Evolutionary conservation across 2,329 filamentous ascomycete species (phyloP).

Genomic region (Rutstroemia sp.): DNA sequence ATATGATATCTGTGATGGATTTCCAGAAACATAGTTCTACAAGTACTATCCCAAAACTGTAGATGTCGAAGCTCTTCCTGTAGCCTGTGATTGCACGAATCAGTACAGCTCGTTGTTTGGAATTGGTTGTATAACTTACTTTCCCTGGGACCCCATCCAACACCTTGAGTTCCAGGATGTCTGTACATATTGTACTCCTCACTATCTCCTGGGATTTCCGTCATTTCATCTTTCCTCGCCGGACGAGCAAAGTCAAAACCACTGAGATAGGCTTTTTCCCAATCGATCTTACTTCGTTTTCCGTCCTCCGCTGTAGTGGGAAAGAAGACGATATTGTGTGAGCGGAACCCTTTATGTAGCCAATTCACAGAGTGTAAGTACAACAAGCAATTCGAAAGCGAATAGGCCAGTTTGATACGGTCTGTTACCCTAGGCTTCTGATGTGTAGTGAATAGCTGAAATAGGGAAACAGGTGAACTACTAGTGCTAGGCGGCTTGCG

Average conservation of each 20-base stretch:
- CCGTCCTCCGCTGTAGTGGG: slow-evolving; percentile 14
- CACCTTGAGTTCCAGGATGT: slow-evolving; percentile 31
- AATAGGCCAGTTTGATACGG: slow-evolving; percentile 43
- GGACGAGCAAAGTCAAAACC: slow-evolving; percentile 50
- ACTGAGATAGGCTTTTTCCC: slow-evolving; percentile 37
- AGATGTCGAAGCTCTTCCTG: slow-evolving; percentile 43
- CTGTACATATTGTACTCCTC: slow-evolving; percentile 42
- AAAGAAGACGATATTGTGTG: slow-evolving; percentile 47
- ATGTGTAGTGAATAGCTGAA: slow-evolving; percentile 36
- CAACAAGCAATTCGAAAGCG: slow-evolving; percentile 44
- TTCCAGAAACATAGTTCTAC: slow-evolving; percentile 48
- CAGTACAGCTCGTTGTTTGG: not conserved
- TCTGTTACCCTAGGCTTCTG: slow-evolving; percentile 43
- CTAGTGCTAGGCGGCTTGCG: slow-evolving; percentile 37
- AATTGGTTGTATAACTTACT: not conserved
- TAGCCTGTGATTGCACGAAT: not conserved
- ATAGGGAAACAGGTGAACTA: slow-evolving; percentile 39
- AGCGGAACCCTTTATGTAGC: slow-evolving; percentile 51
- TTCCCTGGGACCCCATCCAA: slow-evolving; percentile 14
- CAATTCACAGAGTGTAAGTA: slow-evolving; percentile 49
- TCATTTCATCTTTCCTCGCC: slow-evolving; percentile 41
- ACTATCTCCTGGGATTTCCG: slow-evolving; percentile 40
- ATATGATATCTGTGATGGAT: slow-evolving; percentile 37
- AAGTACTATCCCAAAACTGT: slow-evolving; percentile 44
- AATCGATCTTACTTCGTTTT: slow-evolving; percentile 27